phyloP scores from a whole-genome alignment of 73 alveolate genomes.

The Tetrahymena borealis region DNA sequence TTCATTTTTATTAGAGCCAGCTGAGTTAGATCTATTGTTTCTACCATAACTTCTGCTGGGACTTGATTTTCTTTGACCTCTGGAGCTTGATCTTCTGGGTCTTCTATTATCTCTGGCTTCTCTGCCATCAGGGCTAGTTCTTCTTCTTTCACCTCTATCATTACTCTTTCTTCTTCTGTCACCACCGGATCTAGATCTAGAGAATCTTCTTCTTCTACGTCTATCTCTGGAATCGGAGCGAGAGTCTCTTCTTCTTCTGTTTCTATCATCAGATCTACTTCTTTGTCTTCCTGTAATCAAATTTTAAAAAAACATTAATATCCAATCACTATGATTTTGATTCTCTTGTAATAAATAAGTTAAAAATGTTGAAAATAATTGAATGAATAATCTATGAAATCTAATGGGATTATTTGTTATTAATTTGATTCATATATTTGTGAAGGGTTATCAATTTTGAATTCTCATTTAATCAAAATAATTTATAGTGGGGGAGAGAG shows the following conservation, averaged over 20 bases:
- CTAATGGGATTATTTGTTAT: no score
- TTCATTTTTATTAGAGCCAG: not conserved
- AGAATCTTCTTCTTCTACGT: not conserved
- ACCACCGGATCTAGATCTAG: not conserved
- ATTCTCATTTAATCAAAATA: no score
- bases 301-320: no score
- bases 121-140: not conserved
- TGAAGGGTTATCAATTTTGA: no score
- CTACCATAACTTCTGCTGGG: not conserved
- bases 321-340: no score
- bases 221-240: not conserved
- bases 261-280: not conserved
- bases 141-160: slow-evolving; percentile 1
- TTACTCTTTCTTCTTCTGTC: not conserved
- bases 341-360: no score
- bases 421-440: no score
- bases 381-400: no score
- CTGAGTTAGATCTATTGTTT: not conserved
- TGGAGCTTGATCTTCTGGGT: not conserved
- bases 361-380: no score
- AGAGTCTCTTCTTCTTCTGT: not conserved
- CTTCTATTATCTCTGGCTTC: no score
- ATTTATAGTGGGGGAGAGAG: no score
- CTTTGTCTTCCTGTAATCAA: not conserved
- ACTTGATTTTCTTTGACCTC: not conserved